Percentiles rank a stretch among this genome's conserved stretches.
Conservation (phyloP, 805 yeast species). For the Scheffersomyces amazonensis region DNA sequence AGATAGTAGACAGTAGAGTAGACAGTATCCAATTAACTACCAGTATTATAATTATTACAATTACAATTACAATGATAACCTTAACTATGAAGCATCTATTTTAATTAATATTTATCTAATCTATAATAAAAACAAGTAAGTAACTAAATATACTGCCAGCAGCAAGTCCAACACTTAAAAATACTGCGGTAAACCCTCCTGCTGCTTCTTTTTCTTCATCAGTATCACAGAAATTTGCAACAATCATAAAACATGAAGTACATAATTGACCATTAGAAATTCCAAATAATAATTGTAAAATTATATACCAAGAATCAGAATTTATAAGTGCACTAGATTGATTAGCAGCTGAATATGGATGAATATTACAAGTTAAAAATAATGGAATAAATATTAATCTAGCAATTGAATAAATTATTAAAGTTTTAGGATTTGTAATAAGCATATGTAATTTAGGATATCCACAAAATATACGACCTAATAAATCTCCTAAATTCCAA, state of each 20-base stretch:
- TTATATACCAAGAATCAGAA: conserved; percentile 66
- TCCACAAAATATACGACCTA: conserved; percentile 72
- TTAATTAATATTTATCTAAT: conserved; percentile 7
- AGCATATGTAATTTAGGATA: conserved; percentile 32
- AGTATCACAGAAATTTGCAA: conserved; percentile 55
- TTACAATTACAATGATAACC: too few species aligned
- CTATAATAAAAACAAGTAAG: conserved; percentile 44
- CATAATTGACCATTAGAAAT: conserved; percentile 83
- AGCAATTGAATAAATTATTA: conserved; percentile 53
- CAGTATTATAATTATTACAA: too few species aligned
- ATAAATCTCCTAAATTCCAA: conserved; percentile 89
- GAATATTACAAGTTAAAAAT: conserved; percentile 65
- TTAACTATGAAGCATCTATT: too few species aligned
- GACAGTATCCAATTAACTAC: not conserved
- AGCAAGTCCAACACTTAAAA: conserved; percentile 75
- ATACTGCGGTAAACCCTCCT: conserved; percentile 85
- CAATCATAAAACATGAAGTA: conserved; percentile 76
- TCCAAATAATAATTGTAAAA: conserved; percentile 77
- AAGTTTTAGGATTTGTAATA: conserved; percentile 38
- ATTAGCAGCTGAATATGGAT: conserved; percentile 24
- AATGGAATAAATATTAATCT: conserved; percentile 67
- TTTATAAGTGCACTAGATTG: conserved; percentile 39
- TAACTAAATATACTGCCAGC: conserved; percentile 79
- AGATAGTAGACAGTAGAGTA: too few species aligned
- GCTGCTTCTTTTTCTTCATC: conserved; percentile 84